phyloP scores from a whole-genome alignment of 1,139 yeast species.

The Blastobotrys proliferans region DNA sequence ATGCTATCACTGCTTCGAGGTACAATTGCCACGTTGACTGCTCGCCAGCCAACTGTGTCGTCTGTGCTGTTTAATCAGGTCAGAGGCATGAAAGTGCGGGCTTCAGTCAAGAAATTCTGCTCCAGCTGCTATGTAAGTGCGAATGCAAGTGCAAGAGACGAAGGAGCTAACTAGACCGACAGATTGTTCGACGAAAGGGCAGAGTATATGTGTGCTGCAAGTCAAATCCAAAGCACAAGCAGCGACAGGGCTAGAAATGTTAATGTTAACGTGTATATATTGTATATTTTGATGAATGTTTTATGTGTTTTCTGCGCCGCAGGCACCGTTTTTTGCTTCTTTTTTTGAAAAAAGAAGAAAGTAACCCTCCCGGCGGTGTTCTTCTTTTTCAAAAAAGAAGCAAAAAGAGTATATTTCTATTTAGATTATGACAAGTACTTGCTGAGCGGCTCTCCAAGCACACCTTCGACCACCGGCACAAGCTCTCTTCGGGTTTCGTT shows the following conservation, averaged over 20 bases:
- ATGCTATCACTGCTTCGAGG: slow-evolving; percentile 14
- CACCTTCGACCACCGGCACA: slow-evolving; percentile 86
- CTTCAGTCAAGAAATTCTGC: slow-evolving; percentile 90
- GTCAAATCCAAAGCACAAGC: slow-evolving; percentile 90
- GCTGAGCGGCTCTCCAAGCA: slow-evolving; percentile 91
- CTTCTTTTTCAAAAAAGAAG: no score
- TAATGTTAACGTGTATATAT: no score
- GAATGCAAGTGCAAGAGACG: background rate
- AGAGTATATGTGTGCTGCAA: slow-evolving; percentile 90
- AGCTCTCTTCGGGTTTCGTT: slow-evolving; percentile 87
- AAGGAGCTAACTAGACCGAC: slow-evolving; percentile 3
- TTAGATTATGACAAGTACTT: slow-evolving; percentile 65
- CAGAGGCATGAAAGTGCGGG: slow-evolving; percentile 64
- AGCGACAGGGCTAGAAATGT: slow-evolving; percentile 76
- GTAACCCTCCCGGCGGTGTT: no score
- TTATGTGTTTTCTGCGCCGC: no score
- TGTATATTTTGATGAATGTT: no score
- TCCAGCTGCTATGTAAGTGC: slow-evolving; percentile 67
- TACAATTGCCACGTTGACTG: slow-evolving; percentile 8
- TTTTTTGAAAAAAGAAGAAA: background rate
- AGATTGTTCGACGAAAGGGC: slow-evolving; percentile 88
- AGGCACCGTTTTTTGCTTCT: no score
- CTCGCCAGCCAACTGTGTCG: slow-evolving; percentile 15
- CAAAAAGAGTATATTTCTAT: no score
- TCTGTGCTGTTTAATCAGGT: slow-evolving; percentile 20